Evolutionary conservation across 1,284 basidiomycete species (phyloP).

Genomic region (Macrocybe sp.): DNA sequence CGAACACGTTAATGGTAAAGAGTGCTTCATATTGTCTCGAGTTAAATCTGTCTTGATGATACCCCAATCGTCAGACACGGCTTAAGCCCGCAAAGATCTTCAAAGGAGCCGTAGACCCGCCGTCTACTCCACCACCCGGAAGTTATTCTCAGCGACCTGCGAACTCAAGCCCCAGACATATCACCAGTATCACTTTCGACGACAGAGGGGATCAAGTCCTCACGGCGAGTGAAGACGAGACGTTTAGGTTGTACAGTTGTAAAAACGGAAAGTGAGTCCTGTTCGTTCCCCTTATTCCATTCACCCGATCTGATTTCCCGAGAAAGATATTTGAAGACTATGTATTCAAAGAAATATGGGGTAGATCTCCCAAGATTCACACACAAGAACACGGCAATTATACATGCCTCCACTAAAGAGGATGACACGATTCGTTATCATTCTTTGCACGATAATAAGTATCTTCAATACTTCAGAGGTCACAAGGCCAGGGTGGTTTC

Average conservation of each 20-base stretch:
- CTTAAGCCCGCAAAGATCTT: constrained; percentile 90
- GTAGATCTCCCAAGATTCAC: constrained; percentile 93
- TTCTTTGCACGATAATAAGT: constrained; percentile 94
- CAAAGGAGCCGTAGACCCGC: constrained; percentile 67
- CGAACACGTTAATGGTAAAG: constrained; percentile 43
- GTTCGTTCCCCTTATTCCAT: constrained; percentile 13
- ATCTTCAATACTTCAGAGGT: constrained; percentile 92
- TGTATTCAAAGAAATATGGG: constrained; percentile 96
- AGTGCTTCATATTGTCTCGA: neutral
- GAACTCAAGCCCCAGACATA: constrained; percentile 53
- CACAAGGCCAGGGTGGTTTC: constrained; percentile 89
- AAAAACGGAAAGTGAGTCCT: constrained; percentile 87
- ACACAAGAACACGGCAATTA: constrained; percentile 79
- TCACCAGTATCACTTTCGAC: constrained; percentile 89
- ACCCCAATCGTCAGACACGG: constrained; percentile 41
- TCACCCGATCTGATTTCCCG: constrained; percentile 15
- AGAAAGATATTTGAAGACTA: constrained; percentile 64
- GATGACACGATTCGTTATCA: constrained; percentile 95
- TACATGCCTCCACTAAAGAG: constrained; percentile 94
- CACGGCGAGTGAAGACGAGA: constrained; percentile 92
- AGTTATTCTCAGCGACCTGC: constrained; percentile 33
- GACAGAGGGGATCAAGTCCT: constrained; percentile 84
- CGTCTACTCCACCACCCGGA: constrained; percentile 44
- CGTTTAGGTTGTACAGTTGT: constrained; percentile 85
- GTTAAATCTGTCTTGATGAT: neutral